phyloP scores from a whole-genome alignment of 1,139 yeast species.

The Hansenula lynferdii region DNA sequence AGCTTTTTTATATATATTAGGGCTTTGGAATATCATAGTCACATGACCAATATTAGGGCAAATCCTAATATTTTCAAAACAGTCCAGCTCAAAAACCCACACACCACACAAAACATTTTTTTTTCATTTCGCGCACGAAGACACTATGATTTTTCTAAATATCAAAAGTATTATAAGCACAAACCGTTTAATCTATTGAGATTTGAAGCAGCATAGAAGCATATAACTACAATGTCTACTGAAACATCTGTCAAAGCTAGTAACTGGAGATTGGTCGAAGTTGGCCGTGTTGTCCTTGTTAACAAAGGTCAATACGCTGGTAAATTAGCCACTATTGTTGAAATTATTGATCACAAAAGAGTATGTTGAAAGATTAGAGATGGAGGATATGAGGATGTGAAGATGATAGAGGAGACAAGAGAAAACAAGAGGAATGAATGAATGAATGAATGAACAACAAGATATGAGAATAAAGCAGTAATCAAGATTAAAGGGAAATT shows the following conservation, averaged over 20 bases:
- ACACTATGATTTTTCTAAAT: no score
- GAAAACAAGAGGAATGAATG: not conserved
- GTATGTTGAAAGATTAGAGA: constrained; percentile 46
- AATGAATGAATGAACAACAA: not conserved
- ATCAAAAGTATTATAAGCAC: no score
- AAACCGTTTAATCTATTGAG: no score
- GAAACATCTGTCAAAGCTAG: constrained; percentile 87
- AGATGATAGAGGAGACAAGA: not conserved
- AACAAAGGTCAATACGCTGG: constrained; percentile 64
- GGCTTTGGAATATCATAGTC: not conserved
- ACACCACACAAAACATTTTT: no score
- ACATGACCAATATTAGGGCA: not conserved
- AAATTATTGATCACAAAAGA: constrained; percentile 99
- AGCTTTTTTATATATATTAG: not conserved
- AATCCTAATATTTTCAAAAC: no score
- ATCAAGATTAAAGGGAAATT: not conserved
- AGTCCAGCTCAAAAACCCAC: no score
- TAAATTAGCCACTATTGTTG: constrained; percentile 93
- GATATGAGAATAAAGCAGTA: not conserved
- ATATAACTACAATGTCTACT: constrained; percentile 45
- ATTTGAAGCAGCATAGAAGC: constrained; percentile 10
- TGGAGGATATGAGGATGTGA: not conserved
- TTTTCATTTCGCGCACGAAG: no score
- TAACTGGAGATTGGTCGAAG: constrained; percentile 99
- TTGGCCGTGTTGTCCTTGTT: constrained; percentile 97